These are phyloP conservation scores for Escovopsis sp. DNA, from an alignment of 2,329 filamentous ascomycete genomes.

Conservation along the genomic window DNA sequence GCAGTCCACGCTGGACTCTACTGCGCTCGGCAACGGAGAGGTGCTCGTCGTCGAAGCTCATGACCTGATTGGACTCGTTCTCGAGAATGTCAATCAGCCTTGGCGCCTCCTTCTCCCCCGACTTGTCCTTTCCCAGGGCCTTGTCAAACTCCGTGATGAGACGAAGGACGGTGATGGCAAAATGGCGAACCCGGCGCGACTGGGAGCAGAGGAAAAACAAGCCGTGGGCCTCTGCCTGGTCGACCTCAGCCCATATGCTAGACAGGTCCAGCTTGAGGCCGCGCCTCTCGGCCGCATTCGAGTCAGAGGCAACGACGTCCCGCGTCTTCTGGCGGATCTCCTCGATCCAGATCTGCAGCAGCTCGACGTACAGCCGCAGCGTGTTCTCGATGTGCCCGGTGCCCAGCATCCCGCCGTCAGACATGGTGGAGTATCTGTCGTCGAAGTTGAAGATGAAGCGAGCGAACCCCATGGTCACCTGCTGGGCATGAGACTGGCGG, in stretches of 20 bases:
- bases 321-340: conserved; percentile 80
- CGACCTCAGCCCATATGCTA: conserved; percentile 80
- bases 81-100: conserved; percentile 87
- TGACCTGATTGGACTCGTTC: conserved; percentile 71
- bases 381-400: conserved; percentile 91
- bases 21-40: conserved; percentile 85
- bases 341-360: conserved; percentile 94
- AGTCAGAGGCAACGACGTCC: conserved; percentile 53
- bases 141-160: conserved; percentile 89
- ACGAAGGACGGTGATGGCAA: conserved; percentile 81
- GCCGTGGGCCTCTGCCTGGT: conserved; percentile 92
- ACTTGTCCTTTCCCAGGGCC: conserved; percentile 56
- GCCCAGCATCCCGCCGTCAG: conserved; percentile 90
- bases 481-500: conserved; percentile 79
- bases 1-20: conserved; percentile 76
- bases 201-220: conserved; percentile 96
- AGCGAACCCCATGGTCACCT: conserved; percentile 92
- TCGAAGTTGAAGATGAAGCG: conserved; percentile 98
- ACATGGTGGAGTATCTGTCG: conserved; percentile 93
- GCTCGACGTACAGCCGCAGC: conserved; percentile 77
- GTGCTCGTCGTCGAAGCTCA: conserved; percentile 85
- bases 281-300: conserved; percentile 48
- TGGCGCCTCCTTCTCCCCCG: conserved; percentile 43
- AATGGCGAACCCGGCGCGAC: conserved; percentile 73
- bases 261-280: conserved; percentile 72